Conservation (phyloP, 1,284 basidiomycete genomes). For the Boletus smithii region DNA sequence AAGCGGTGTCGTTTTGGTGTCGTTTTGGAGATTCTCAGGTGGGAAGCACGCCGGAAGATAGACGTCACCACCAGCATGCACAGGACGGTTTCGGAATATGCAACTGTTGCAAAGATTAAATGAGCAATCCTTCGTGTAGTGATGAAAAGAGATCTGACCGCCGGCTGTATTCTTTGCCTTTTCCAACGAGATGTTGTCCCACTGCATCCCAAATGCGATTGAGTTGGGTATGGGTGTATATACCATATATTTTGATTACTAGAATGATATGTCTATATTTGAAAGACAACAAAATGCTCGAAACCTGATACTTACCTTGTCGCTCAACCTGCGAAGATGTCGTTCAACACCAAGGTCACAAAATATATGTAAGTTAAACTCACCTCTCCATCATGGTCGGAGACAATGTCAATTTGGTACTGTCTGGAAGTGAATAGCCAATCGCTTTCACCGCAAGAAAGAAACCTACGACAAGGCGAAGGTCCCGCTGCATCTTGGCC, state of each 20-base stretch:
- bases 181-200: constrained; percentile 47
- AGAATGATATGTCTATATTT: background rate
- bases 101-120: constrained; percentile 36
- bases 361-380: constrained; percentile 16
- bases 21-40: constrained; percentile 13
- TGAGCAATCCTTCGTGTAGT: background rate
- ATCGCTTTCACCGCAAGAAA: background rate
- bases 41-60: constrained; percentile 45
- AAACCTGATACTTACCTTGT: constrained; percentile 48
- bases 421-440: constrained; percentile 22
- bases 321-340: constrained; percentile 42
- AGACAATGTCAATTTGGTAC: constrained; percentile 64
- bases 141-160: constrained; percentile 33
- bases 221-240: constrained; percentile 60
- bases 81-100: constrained; percentile 41
- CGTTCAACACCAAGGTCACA: background rate
- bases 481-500: constrained; percentile 63
- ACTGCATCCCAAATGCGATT: constrained; percentile 59
- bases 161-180: constrained; percentile 52
- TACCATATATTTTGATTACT: constrained; percentile 61
- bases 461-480: constrained; percentile 54
- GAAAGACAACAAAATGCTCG: background rate
- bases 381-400: constrained; percentile 50
- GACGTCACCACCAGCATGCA: constrained; percentile 40
- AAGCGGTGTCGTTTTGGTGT: constrained; percentile 1